phyloP scores from a whole-genome alignment of 768 basidiomycete species.

The Thelephora ganbajun region DNA sequence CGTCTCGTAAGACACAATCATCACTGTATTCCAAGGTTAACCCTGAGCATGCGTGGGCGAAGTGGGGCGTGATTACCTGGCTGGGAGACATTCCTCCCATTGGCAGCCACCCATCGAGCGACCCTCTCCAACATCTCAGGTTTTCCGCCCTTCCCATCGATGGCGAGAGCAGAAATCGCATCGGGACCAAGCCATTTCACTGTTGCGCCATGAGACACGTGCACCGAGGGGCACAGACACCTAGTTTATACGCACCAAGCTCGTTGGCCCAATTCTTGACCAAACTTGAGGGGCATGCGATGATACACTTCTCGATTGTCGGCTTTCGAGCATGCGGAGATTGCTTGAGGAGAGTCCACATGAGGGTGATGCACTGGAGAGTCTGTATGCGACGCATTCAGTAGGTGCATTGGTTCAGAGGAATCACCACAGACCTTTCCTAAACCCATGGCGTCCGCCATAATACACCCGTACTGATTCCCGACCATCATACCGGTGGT shows the following conservation, averaged over 20 bases:
- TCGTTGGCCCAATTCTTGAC: constrained; percentile 99
- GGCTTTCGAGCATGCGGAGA: constrained; percentile 79
- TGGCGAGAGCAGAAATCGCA: constrained; percentile 65
- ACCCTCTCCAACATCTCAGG: constrained; percentile 68
- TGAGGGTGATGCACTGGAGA: constrained; percentile 86
- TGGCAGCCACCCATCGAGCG: constrained; percentile 78
- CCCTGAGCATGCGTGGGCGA: neutral
- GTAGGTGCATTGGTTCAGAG: neutral
- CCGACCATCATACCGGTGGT: constrained; percentile 88
- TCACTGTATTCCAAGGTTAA: constrained; percentile 36
- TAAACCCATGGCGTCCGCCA: constrained; percentile 99
- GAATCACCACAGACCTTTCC: constrained; percentile 35
- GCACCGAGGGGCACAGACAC: neutral
- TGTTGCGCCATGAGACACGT: constrained; percentile 18
- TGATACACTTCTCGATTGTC: constrained; percentile 93
- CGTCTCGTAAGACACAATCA: constrained; percentile 98
- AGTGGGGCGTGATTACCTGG: constrained; percentile 41
- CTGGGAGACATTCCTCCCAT: constrained; percentile 80
- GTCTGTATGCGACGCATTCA: constrained; percentile 24
- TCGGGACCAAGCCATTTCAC: constrained; percentile 94
- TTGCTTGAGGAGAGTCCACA: constrained; percentile 94
- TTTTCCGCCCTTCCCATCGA: constrained; percentile 89
- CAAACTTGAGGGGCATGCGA: constrained; percentile 91
- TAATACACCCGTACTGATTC: constrained; percentile 90
- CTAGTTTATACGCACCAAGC: constrained; percentile 37